phyloP scores from a whole-genome alignment of 495 filamentous ascomycete genomes.

The Xylaria venustula region DNA sequence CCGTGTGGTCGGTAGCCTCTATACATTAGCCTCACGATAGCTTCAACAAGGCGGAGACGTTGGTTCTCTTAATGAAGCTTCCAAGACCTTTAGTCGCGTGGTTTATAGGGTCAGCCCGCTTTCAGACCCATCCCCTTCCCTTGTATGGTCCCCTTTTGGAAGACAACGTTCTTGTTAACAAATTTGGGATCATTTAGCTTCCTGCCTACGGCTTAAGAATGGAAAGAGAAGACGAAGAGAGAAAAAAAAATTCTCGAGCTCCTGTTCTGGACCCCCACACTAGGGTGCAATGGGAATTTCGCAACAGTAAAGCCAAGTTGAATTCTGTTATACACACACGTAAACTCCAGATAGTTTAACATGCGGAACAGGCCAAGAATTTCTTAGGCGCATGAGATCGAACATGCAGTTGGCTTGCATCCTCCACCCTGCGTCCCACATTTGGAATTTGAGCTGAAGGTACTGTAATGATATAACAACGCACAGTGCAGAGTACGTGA shows the following conservation, averaged over 20 bases:
- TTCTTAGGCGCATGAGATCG: not conserved
- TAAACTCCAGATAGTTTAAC: not conserved
- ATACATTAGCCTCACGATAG: not conserved
- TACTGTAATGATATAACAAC: not conserved
- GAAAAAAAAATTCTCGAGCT: no score
- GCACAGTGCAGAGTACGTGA: no score
- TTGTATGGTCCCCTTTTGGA: not conserved
- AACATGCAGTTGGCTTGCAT: not conserved
- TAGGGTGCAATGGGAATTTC: no score
- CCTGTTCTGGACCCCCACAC: no score
- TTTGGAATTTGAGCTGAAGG: not conserved
- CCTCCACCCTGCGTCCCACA: constrained; percentile 3
- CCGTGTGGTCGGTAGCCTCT: not conserved
- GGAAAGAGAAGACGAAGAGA: no score
- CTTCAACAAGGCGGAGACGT: not conserved
- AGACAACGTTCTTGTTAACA: no score
- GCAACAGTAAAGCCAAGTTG: no score
- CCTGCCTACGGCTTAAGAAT: no score
- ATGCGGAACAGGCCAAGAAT: not conserved
- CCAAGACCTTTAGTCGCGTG: not conserved
- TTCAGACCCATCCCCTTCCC: not conserved
- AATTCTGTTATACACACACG: no score
- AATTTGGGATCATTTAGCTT: no score
- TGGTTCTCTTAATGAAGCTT: not conserved
- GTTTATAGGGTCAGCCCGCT: not conserved